A percentile compares a stretch with the other conserved stretches of the same genome.
phyloP scores from a whole-genome alignment of 1,284 basidiomycete genomes.

The Moniliella sp. region DNA sequence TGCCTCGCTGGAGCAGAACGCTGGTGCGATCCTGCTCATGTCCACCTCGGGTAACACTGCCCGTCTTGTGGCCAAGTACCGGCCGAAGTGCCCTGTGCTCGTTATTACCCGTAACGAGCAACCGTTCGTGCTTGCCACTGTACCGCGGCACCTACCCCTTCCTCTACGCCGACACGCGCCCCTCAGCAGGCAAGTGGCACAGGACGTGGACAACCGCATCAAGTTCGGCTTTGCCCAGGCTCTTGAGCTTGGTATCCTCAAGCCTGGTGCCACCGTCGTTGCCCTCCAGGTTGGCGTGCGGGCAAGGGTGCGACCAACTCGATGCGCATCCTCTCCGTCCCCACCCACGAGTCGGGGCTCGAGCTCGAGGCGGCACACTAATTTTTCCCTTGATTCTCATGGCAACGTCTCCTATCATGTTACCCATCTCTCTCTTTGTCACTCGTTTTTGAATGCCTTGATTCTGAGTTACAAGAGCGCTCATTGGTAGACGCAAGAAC shows the following conservation, averaged over 20 bases:
- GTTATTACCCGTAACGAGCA: constrained; percentile 76
- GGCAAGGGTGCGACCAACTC: constrained; percentile 62
- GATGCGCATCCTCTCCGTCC: constrained; percentile 17
- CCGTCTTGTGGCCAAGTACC: constrained; percentile 85
- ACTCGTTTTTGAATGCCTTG: too few relatives aligned
- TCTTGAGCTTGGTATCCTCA: constrained; percentile 63
- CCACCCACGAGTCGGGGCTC: too few relatives aligned
- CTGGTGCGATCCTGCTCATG: too few relatives aligned
- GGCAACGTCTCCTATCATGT: too few relatives aligned
- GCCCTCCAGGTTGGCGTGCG: constrained; percentile 94
- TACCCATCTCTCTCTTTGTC: too few relatives aligned
- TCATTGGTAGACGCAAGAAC: too few relatives aligned
- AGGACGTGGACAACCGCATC: too few relatives aligned
- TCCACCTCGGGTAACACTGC: too few relatives aligned
- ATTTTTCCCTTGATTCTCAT: too few relatives aligned
- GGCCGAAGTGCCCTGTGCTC: constrained; percentile 69
- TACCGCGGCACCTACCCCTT: constrained; percentile 93
- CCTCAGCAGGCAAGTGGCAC: constrained; percentile 64
- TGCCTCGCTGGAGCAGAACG: constrained; percentile 77
- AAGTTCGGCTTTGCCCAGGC: constrained; percentile 65
- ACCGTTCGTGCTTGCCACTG: constrained; percentile 88
- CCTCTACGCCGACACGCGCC: constrained; percentile 79
- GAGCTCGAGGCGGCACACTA: too few relatives aligned
- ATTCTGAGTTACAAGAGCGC: too few relatives aligned
- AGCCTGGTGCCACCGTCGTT: constrained; percentile 68